phyloP scores from a whole-genome alignment of 257 asterid genomes.

The Fraxinus anomala region DNA sequence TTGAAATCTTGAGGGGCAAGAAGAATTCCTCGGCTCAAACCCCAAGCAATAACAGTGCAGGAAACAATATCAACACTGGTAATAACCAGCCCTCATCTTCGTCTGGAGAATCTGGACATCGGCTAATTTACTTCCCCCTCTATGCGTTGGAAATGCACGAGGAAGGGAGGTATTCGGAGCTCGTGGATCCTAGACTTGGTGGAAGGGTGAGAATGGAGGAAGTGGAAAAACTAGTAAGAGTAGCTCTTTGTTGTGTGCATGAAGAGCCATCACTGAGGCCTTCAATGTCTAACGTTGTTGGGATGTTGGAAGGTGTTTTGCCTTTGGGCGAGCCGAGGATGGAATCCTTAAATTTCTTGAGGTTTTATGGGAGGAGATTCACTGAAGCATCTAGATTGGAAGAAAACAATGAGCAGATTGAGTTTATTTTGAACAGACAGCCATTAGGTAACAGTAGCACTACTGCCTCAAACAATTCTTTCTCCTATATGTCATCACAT shows the following conservation, averaged over 20 bases:
- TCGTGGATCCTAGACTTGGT: constrained; percentile 64
- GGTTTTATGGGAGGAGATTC: constrained; percentile 78
- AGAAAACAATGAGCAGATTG: constrained; percentile 35
- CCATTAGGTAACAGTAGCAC: constrained; percentile 29
- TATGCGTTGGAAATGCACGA: constrained; percentile 80
- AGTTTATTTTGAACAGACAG: constrained; percentile 31
- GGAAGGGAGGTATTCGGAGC: constrained; percentile 55
- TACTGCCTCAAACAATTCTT: constrained; percentile 42
- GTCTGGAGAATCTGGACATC: constrained; percentile 33
- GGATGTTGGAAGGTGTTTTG: constrained; percentile 77
- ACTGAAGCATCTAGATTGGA: constrained; percentile 54
- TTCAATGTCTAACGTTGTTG: constrained; percentile 66
- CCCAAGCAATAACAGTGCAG: constrained; percentile 36
- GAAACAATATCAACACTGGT: constrained; percentile 29
- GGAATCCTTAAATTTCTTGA: constrained; percentile 65
- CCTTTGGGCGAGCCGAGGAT: constrained; percentile 59
- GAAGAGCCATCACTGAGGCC: constrained; percentile 80
- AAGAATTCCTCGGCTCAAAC: constrained; percentile 61
- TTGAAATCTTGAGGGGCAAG: constrained; percentile 74
- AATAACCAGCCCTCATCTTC: constrained; percentile 33
- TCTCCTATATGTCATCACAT: constrained; percentile 65
- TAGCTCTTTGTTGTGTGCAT: constrained; percentile 81
- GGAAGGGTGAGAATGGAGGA: constrained; percentile 55
- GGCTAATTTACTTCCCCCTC: constrained; percentile 62
- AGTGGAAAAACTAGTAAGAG: constrained; percentile 67